Base-by-base conservation (phyloP, 495 filamentous ascomycete species). In the Amniculicola lignicola region DNA sequence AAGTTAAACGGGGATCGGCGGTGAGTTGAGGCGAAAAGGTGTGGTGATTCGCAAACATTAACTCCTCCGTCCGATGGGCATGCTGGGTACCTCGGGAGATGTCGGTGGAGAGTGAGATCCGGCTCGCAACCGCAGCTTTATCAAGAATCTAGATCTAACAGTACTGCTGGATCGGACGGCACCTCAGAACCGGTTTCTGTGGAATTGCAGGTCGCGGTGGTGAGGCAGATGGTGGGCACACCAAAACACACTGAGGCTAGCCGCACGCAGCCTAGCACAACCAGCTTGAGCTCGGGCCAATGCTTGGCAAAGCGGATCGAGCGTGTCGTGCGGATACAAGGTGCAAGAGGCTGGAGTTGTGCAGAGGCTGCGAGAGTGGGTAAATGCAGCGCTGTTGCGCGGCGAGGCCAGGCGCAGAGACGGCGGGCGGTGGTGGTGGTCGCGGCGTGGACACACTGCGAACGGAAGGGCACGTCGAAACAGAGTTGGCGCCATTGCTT, bases 341-440 rank as follows among this genome's bases (percentile, higher is more conserved):
- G n/a, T 1, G 15, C 12, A 9, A 27, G 44, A 44, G 46, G 54
- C 54, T 44, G 25, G 38, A 51, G 54, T 57, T 57, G 54, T 51
- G 54, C 54, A 57, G 36, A 41, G 43, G n/a, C 12, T 11, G 6
- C 18, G 53, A 9, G 18, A 18, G 19, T 40, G 37, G 19, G 9
- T 9, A 40, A 18, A 9, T 6, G 19, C 7, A 33, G 7, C 7
- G 29, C n/a, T 7, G 29, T 33, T 7, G n/a, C 7, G 29, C 29
- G 7, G 40, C 25, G 24, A 12, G 41, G 31, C 16, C 7, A 6
- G 24, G 19, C 15, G 33, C 12, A 23, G 28, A 27, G 31, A 33
- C 24, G 40, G 19, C 38, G 27, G 31, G 22, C 16, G 51, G 25
- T 24, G 41, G 29, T 40, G 41, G 18, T 19, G 41, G 39, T 19